phyloP scores from a whole-genome alignment of 768 basidiomycete genomes.

The Suillus variegatus region DNA sequence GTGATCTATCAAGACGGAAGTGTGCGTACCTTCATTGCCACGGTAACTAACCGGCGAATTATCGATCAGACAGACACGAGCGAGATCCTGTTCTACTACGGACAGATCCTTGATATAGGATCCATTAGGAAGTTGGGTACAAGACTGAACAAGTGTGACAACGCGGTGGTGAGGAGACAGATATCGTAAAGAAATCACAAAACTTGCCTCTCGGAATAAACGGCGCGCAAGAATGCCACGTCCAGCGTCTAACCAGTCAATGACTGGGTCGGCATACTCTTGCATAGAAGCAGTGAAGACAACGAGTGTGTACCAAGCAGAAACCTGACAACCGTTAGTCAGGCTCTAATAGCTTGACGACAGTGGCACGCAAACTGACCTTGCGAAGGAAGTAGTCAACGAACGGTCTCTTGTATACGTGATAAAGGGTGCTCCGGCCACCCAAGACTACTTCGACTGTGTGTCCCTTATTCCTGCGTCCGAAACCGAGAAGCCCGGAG shows the following conservation, averaged over 20 bases:
- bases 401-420: slow-evolving; percentile 98
- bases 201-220: slow-evolving; percentile 89
- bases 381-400: slow-evolving; percentile 94
- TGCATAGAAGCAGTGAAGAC: slow-evolving; percentile 99
- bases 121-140: slow-evolving; percentile 89
- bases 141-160: slow-evolving; percentile 58
- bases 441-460: slow-evolving; percentile 92
- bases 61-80: slow-evolving; percentile 93
- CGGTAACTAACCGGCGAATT: slow-evolving; percentile 94
- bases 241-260: slow-evolving; percentile 98
- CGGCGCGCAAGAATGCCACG: slow-evolving; percentile 87
- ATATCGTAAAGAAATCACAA: not conserved
- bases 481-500: slow-evolving; percentile 63
- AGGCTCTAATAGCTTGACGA: not conserved
- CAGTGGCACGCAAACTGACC: slow-evolving; percentile 41
- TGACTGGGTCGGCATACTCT: slow-evolving; percentile 99
- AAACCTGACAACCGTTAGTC: slow-evolving; percentile 61
- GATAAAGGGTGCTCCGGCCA: slow-evolving; percentile 89
- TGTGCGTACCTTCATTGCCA: slow-evolving; percentile 80
- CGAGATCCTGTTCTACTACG: slow-evolving; percentile 84
- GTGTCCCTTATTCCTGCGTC: slow-evolving; percentile 67
- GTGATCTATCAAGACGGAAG: not conserved
- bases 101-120: slow-evolving; percentile 94
- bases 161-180: slow-evolving; percentile 9
- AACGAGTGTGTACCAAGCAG: slow-evolving; percentile 97